These are phyloP conservation scores for Penicillium maclennaniae DNA, from an alignment of 495 filamentous ascomycete genomes.

Conservation along the genomic window DNA sequence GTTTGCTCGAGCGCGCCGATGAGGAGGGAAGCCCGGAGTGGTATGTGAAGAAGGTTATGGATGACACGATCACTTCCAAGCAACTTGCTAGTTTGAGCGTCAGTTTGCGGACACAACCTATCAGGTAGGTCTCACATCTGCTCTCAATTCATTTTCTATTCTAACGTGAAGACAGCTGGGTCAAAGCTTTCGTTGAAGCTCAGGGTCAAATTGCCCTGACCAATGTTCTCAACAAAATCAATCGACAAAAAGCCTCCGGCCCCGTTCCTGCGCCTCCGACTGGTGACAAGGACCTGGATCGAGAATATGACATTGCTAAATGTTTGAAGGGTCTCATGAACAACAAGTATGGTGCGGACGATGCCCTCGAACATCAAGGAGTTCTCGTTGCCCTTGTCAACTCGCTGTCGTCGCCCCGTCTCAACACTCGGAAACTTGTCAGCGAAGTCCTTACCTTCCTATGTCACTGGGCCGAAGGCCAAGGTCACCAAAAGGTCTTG, in stretches of 20 bases:
- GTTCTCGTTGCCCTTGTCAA: conserved; percentile 85
- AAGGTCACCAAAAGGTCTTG: conserved; percentile 91
- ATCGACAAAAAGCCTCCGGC: conserved; percentile 75
- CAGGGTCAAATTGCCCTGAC: conserved; percentile 96
- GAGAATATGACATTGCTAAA: conserved; percentile 97
- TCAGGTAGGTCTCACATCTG: conserved; percentile 50
- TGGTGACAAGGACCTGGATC: conserved; percentile 82
- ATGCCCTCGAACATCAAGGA: conserved; percentile 87
- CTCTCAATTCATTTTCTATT: neutral
- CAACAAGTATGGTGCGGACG: conserved; percentile 97
- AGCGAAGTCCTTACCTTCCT: conserved; percentile 96
- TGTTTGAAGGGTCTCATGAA: conserved; percentile 97
- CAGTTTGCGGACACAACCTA: conserved; percentile 91
- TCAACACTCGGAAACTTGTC: conserved; percentile 91
- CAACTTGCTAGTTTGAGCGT: conserved; percentile 88
- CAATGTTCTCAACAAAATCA: conserved; percentile 89
- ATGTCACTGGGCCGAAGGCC: conserved; percentile 92
- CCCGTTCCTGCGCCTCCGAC: conserved; percentile 60
- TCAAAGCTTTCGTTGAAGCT: conserved; percentile 92
- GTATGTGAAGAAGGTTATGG: conserved; percentile 97
- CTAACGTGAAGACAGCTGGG: conserved; percentile 58
- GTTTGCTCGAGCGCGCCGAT: conserved; percentile 68
- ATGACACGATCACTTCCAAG: conserved; percentile 88
- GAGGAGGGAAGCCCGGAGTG: conserved; percentile 97
- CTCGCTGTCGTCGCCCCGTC: conserved; percentile 80